Evolutionary conservation across 2,329 filamentous ascomycete species (phyloP).

Genomic region (Paracoccidioides lutzii): DNA sequence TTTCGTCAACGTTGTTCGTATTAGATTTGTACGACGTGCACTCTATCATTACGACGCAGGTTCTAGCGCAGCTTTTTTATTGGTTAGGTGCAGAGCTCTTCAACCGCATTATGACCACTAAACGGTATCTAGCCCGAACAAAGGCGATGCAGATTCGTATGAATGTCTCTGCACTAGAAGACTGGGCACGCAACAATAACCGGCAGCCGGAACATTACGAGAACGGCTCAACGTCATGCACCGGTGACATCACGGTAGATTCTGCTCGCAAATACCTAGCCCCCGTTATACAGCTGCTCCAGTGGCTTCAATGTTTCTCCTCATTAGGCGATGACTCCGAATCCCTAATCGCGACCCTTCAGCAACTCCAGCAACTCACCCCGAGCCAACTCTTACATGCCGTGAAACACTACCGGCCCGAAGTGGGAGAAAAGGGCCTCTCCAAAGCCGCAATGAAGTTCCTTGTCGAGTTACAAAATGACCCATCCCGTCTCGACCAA

Average conservation of each 20-base stretch:
- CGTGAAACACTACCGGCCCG: conserved; percentile 82
- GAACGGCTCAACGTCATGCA: conserved; percentile 71
- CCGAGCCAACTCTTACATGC: conserved; percentile 84
- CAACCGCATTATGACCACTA: conserved; percentile 93
- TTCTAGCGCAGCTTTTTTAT: conserved; percentile 83
- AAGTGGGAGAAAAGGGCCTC: conserved; percentile 87
- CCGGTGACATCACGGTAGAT: conserved; percentile 77
- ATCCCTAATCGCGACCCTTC: conserved; percentile 72
- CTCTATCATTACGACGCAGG: conserved; percentile 86
- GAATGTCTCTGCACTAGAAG: conserved; percentile 90
- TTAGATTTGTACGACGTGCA: conserved; percentile 98
- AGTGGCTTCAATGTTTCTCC: conserved; percentile 97
- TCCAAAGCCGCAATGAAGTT: conserved; percentile 83
- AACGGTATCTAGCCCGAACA: conserved; percentile 84
- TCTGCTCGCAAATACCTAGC: conserved; percentile 72
- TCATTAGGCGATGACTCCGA: conserved; percentile 84
- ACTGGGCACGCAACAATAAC: conserved; percentile 91
- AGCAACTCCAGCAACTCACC: conserved; percentile 73
- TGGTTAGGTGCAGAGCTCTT: conserved; percentile 95
- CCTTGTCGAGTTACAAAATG: conserved; percentile 64
- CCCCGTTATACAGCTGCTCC: conserved; percentile 81
- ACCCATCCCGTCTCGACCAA: conserved; percentile 45
- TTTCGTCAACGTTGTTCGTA: conserved; percentile 93
- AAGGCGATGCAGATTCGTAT: conserved; percentile 99
- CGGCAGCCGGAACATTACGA: conserved; percentile 92